Evolutionary conservation across 2,329 filamentous ascomycete genomes (phyloP).

Genomic region (Chaetomium sp.): DNA sequence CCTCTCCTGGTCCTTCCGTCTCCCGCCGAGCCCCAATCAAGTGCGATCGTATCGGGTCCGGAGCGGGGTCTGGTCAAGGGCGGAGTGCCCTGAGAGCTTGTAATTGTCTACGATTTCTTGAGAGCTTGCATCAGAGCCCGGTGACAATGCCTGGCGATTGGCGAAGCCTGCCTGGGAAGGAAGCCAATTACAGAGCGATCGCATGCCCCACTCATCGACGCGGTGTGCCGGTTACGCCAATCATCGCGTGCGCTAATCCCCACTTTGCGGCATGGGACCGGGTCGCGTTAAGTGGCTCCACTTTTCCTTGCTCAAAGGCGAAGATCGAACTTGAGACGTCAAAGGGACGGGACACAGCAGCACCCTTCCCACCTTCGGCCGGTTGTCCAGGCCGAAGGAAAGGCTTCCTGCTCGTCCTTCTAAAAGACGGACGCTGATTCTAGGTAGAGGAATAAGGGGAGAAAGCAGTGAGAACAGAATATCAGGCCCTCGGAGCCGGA

Average conservation of each 20-base stretch:
- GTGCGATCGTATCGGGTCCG: slow-evolving; percentile 6
- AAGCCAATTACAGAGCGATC: slow-evolving; percentile 4
- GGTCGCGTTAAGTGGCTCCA: slow-evolving; percentile 15
- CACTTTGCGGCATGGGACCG: slow-evolving; percentile 9
- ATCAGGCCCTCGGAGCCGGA: background rate
- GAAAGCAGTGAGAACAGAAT: background rate
- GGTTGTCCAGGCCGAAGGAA: slow-evolving; percentile 1
- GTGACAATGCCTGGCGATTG: slow-evolving; percentile 11
- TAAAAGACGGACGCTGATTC: background rate
- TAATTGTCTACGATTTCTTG: background rate
- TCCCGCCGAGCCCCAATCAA: slow-evolving; percentile 13
- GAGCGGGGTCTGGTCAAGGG: slow-evolving; percentile 14
- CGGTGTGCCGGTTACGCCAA: slow-evolving; percentile 14
- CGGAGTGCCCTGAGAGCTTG: slow-evolving; percentile 1
- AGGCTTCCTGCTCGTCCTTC: background rate
- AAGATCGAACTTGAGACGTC: too few species aligned
- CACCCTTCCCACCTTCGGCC: background rate
- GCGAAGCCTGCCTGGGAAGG: background rate
- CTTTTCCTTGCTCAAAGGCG: background rate
- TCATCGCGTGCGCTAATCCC: slow-evolving; percentile 11
- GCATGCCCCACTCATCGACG: slow-evolving; percentile 7
- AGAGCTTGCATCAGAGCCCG: slow-evolving; percentile 14
- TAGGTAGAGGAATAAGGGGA: background rate
- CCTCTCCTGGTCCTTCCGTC: background rate
- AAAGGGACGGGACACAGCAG: background rate